phyloP scores from a whole-genome alignment of 306 rosid species.

The Corylus avellana region DNA sequence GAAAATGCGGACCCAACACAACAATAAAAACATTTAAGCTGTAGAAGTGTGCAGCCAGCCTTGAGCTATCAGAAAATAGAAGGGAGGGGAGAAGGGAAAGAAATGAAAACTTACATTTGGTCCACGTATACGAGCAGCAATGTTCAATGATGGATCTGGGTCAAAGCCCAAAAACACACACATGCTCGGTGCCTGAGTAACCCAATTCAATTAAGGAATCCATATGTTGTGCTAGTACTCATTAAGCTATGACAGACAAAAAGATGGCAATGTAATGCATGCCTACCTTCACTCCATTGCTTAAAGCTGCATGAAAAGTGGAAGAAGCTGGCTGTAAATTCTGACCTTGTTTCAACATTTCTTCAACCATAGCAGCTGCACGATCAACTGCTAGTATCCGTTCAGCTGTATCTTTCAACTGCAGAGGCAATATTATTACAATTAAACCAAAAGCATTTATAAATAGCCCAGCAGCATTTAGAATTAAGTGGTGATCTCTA shows the following conservation, averaged over 20 bases:
- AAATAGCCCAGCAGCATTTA: not conserved
- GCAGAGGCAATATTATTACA: conserved; percentile 32
- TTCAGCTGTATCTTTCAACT: conserved; percentile 89
- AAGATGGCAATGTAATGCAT: conserved; percentile 23
- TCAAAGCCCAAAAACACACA: conserved; percentile 86
- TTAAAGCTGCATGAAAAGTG: conserved; percentile 35
- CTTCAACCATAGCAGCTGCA: conserved; percentile 96
- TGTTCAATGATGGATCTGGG: conserved; percentile 72
- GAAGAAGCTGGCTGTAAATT: conserved; percentile 45
- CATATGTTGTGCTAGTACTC: conserved; percentile 23
- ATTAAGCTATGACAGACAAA: conserved; percentile 2
- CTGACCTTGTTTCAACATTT: conserved; percentile 71
- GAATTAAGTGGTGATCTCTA: not conserved
- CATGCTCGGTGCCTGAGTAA: conserved; percentile 52
- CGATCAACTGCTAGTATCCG: conserved; percentile 84
- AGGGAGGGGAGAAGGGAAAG: conserved; percentile 3
- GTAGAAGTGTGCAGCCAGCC: not conserved
- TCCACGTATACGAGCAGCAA: conserved; percentile 86
- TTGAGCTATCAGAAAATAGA: conserved; percentile 15
- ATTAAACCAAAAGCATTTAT: conserved; percentile 27
- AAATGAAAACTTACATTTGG: conserved; percentile 71
- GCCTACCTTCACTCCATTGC: conserved; percentile 60
- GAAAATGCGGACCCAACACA: not conserved
- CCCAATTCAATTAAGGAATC: conserved; percentile 33
- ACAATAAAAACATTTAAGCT: not conserved